Percentiles rank a stretch among this genome's conserved stretches.
These are phyloP conservation scores for Vitis hybrid DNA, from an alignment of 177 flowering plant species.

Conservation along the genomic window DNA sequence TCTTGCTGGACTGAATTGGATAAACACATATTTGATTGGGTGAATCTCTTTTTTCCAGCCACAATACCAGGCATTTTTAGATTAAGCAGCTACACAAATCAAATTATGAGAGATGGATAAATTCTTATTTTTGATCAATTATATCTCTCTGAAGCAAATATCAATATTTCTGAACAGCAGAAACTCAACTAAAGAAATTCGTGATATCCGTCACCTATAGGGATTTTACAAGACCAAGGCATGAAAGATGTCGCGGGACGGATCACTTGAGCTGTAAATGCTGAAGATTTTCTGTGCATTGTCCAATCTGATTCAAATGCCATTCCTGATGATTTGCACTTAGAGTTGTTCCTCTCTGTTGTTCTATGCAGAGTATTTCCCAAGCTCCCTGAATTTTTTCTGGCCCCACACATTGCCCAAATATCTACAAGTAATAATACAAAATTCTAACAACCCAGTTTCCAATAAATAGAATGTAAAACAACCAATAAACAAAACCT, in stretches of 20 bases:
- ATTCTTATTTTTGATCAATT: constrained; percentile 8
- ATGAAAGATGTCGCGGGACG: constrained; percentile 51
- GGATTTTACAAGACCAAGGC: constrained; percentile 78
- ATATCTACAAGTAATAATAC: constrained; percentile 30
- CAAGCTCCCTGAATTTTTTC: constrained; percentile 21
- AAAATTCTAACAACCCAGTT: not conserved
- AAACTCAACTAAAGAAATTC: constrained; percentile 58
- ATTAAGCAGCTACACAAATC: constrained; percentile 3
- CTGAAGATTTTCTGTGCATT: constrained; percentile 42
- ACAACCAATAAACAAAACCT: not conserved
- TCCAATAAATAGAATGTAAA: not conserved
- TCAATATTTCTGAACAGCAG: constrained; percentile 5
- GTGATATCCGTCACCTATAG: constrained; percentile 73
- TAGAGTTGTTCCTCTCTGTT: constrained; percentile 21
- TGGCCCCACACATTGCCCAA: constrained; percentile 51
- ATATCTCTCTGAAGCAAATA: constrained; percentile 12
- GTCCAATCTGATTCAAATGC: constrained; percentile 58
- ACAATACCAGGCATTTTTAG: constrained; percentile 53
- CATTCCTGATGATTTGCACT: constrained; percentile 48
- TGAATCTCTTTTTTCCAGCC: constrained; percentile 42
- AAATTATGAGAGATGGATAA: constrained; percentile 12
- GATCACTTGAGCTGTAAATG: constrained; percentile 42
- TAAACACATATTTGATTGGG: constrained; percentile 51
- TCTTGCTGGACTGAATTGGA: constrained; percentile 30
- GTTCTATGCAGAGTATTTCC: constrained; percentile 14